Evolutionary conservation across 2,329 filamentous ascomycete species (phyloP).

Genomic region (Colletotrichum gloeosporioides): DNA sequence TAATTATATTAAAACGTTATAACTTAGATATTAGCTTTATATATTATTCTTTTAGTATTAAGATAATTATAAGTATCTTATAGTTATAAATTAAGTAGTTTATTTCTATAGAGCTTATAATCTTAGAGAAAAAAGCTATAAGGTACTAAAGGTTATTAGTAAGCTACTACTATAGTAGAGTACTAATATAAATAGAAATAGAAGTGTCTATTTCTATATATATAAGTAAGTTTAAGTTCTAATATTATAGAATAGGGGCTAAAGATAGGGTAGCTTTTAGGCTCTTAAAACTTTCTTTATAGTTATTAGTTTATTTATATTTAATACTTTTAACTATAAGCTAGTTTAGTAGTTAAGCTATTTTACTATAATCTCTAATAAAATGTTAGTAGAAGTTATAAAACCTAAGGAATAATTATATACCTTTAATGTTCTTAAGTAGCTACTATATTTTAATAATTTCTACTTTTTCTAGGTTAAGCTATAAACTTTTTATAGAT

Average conservation of each 20-base stretch:
- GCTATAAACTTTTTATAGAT: no score
- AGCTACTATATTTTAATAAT: no score
- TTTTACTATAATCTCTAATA: no score
- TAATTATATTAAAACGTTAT: not conserved
- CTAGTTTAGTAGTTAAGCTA: no score
- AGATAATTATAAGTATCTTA: not conserved
- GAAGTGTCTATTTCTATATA: not conserved
- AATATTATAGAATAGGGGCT: not conserved
- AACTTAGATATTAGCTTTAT: not conserved
- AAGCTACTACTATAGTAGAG: no score
- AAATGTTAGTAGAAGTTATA: no score
- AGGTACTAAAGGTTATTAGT: no score
- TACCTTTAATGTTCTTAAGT: no score
- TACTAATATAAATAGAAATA: not conserved
- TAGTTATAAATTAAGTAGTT: not conserved
- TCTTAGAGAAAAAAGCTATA: no score
- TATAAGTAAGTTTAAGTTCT: not conserved
- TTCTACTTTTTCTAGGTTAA: no score
- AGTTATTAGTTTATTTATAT: not conserved
- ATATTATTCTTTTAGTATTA: not conserved
- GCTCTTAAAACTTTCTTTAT: no score
- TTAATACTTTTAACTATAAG: not conserved
- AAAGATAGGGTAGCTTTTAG: not conserved
- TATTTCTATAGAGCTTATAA: not conserved
- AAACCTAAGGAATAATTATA: no score